Evolutionary conservation across 192 early-diverging fungal genomes (phyloP).

Genomic region (Spizellomyces punctatus): DNA sequence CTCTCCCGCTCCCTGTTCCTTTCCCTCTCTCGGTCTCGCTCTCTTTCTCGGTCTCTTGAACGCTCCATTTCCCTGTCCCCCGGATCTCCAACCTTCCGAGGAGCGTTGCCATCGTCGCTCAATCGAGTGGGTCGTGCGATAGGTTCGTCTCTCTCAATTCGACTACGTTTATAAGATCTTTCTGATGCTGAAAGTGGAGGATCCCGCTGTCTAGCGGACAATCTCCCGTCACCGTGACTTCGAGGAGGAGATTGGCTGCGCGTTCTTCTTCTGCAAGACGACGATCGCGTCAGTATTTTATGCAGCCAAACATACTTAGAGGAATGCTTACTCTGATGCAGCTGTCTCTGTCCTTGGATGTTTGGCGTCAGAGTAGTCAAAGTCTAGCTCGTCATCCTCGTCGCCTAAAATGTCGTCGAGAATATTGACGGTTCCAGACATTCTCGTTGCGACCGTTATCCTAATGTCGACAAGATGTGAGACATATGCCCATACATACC

Average conservation of each 20-base stretch:
- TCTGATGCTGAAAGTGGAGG: neutral
- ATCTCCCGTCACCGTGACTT: neutral
- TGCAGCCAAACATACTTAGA: neutral
- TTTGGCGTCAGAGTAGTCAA: conserved; percentile 13
- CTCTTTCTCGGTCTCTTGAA: too few relatives aligned
- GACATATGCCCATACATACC: neutral
- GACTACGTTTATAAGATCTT: too few relatives aligned
- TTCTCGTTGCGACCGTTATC: neutral
- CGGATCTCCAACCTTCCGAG: too few relatives aligned
- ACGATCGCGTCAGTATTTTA: neutral
- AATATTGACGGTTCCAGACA: conserved; percentile 9
- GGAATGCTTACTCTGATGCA: neutral
- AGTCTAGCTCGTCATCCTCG: conserved; percentile 31
- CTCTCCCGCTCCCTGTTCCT: too few relatives aligned
- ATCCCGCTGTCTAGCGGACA: neutral
- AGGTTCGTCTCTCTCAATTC: too few relatives aligned
- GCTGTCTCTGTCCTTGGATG: neutral
- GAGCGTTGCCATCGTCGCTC: too few relatives aligned
- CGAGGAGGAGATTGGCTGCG: neutral
- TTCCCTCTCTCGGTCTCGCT: too few relatives aligned
- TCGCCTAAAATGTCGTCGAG: conserved; percentile 22
- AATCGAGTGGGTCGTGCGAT: too few relatives aligned
- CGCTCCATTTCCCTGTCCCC: too few relatives aligned
- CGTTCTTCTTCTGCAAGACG: neutral
- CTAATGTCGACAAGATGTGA: neutral